phyloP scores from a whole-genome alignment of 2,329 filamentous ascomycete genomes.

The Epichloe hybrida region DNA sequence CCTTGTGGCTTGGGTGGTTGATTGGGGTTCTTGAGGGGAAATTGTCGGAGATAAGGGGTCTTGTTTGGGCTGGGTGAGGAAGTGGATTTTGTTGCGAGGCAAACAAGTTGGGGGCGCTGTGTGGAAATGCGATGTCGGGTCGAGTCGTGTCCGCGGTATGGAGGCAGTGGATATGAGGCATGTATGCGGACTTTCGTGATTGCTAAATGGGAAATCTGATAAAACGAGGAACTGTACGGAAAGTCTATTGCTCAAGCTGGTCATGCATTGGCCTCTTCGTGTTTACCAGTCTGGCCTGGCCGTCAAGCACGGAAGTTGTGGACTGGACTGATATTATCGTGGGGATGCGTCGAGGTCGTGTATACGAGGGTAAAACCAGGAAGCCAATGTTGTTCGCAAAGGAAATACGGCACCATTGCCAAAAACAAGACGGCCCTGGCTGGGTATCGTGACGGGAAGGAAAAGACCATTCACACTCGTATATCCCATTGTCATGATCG shows the following conservation, averaged over 20 bases:
- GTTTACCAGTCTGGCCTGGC: no score
- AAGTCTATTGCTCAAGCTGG: no score
- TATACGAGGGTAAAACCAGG: no score
- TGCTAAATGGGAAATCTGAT: no score
- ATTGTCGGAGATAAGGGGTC: background rate
- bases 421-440: no score
- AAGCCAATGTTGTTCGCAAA: background rate
- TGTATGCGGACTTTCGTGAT: background rate
- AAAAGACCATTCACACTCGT: no score
- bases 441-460: background rate
- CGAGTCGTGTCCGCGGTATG: no score
- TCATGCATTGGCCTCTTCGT: no score
- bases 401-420: background rate
- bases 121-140: background rate
- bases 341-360: no score
- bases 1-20: background rate
- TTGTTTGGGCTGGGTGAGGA: conserved; percentile 4
- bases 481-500: background rate
- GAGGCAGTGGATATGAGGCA: background rate
- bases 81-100: background rate
- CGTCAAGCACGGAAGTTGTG: no score
- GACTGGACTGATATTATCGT: no score
- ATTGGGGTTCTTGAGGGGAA: background rate
- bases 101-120: background rate
- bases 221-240: no score